These are phyloP conservation scores for Saussurea involucrata DNA, from an alignment of 129 eudicot genomes.

Conservation along the genomic window DNA sequence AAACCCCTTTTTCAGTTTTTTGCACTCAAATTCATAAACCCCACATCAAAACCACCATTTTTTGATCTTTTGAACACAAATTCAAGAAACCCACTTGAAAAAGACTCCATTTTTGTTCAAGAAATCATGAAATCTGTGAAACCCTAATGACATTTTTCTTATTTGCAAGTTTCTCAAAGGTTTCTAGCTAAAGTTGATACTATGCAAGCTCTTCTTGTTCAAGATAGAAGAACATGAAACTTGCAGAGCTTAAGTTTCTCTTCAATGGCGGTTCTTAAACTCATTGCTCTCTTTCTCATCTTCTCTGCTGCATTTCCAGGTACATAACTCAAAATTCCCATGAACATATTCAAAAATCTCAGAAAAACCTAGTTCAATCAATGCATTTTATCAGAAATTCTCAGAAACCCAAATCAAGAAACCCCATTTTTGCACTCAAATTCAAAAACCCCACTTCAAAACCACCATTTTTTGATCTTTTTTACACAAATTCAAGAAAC, in stretches of 20 bases:
- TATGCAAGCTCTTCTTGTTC: background rate
- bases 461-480: background rate
- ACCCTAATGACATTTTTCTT: slow-evolving; percentile 8
- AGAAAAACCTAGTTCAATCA: slow-evolving; percentile 6
- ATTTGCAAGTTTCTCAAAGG: slow-evolving; percentile 1
- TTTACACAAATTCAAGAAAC: slow-evolving; percentile 1
- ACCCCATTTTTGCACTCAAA: background rate
- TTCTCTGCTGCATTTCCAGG: slow-evolving; percentile 40
- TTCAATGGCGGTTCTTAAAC: slow-evolving; percentile 55
- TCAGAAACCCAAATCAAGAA: slow-evolving; percentile 4
- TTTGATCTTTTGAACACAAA: background rate
- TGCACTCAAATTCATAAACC: slow-evolving; percentile 8
- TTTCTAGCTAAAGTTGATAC: slow-evolving; percentile 15
- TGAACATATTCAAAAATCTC: background rate
- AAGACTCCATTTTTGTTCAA: background rate
- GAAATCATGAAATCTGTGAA: background rate
- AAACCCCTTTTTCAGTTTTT: background rate
- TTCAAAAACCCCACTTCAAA: slow-evolving; percentile 22
- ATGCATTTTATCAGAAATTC: background rate
- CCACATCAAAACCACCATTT: slow-evolving; percentile 11
- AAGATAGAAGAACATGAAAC: slow-evolving; percentile 48
- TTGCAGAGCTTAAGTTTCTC: slow-evolving; percentile 37
- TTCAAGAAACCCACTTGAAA: slow-evolving; percentile 7
- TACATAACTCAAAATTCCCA: slow-evolving; percentile 8
- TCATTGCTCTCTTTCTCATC: slow-evolving; percentile 28